Percentiles rank a stretch among this genome's conserved stretches.
Evolutionary conservation across 805 yeast species (phyloP).

Genomic region (Lachancea meyersii): DNA sequence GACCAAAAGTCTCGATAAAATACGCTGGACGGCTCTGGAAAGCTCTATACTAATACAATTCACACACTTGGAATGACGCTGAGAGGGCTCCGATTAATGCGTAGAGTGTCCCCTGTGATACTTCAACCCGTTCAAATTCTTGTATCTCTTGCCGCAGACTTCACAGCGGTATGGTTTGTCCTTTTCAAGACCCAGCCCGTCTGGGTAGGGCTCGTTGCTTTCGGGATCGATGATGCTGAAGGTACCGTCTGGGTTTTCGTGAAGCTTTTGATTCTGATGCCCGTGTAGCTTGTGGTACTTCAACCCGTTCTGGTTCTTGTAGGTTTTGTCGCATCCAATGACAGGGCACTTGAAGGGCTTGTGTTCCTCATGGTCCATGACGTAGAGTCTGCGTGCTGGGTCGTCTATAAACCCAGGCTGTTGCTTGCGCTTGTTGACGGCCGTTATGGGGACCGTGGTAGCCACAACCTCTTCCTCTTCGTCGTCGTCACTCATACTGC

Average conservation of each 20-base stretch:
- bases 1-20: background rate
- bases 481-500: slow-evolving; percentile 20
- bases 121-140: slow-evolving; percentile 91
- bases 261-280: slow-evolving; percentile 89
- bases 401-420: slow-evolving; percentile 81
- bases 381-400: slow-evolving; percentile 91
- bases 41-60: slow-evolving; percentile 7
- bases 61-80: background rate
- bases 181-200: slow-evolving; percentile 91
- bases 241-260: slow-evolving; percentile 89
- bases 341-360: slow-evolving; percentile 97
- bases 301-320: slow-evolving; percentile 94
- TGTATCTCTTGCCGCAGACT: slow-evolving; percentile 95
- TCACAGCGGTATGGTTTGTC: slow-evolving; percentile 98
- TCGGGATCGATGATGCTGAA: slow-evolving; percentile 89
- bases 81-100: slow-evolving; percentile 43
- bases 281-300: slow-evolving; percentile 95
- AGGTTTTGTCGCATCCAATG: slow-evolving; percentile 94
- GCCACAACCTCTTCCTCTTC: slow-evolving; percentile 19
- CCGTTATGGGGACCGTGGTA: slow-evolving; percentile 6
- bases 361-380: slow-evolving; percentile 84
- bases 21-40: background rate
- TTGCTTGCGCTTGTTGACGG: slow-evolving; percentile 13
- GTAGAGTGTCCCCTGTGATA: slow-evolving; percentile 98
- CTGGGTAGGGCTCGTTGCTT: slow-evolving; percentile 80